Percentiles rank a stretch among this genome's conserved stretches.
Evolutionary conservation across 768 basidiomycete species (phyloP).

Genomic region (Lactifluus pinguis): DNA sequence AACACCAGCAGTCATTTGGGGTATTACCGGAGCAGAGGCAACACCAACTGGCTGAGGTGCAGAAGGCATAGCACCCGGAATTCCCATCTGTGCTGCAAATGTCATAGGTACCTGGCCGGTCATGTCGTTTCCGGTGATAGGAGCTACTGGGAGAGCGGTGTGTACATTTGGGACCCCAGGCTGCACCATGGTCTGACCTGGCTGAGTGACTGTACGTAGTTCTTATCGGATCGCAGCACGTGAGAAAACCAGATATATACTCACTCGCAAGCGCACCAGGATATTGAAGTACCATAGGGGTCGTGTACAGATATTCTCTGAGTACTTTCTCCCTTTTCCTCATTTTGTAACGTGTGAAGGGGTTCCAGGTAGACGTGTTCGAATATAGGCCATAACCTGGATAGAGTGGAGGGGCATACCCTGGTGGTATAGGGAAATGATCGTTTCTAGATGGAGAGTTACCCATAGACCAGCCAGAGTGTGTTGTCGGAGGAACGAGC

Average conservation of each 20-base stretch:
- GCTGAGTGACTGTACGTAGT: slow-evolving; percentile 1
- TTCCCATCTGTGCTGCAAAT: neutral
- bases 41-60: neutral
- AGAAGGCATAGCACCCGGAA: neutral
- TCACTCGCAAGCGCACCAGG: slow-evolving; percentile 9
- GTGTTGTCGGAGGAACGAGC: neutral
- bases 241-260: neutral
- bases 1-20: neutral
- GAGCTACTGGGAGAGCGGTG: neutral
- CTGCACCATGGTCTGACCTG: slow-evolving; percentile 12
- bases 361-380: slow-evolving; percentile 10
- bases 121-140: neutral
- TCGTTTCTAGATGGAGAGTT: slow-evolving; percentile 12
- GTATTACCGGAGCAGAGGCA: neutral
- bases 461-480: neutral
- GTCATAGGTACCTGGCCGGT: neutral
- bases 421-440: slow-evolving; percentile 4
- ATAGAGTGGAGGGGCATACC: slow-evolving; percentile 7
- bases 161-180: slow-evolving; percentile 5
- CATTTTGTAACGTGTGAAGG: slow-evolving; percentile 12
- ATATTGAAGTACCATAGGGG: slow-evolving; percentile 17
- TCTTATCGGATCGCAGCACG: neutral
- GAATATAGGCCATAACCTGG: neutral
- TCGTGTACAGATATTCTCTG: slow-evolving; percentile 15
- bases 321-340: slow-evolving; percentile 13